Evolutionary conservation across 1,139 yeast species (phyloP).

Genomic region (Diutina neorugosa): DNA sequence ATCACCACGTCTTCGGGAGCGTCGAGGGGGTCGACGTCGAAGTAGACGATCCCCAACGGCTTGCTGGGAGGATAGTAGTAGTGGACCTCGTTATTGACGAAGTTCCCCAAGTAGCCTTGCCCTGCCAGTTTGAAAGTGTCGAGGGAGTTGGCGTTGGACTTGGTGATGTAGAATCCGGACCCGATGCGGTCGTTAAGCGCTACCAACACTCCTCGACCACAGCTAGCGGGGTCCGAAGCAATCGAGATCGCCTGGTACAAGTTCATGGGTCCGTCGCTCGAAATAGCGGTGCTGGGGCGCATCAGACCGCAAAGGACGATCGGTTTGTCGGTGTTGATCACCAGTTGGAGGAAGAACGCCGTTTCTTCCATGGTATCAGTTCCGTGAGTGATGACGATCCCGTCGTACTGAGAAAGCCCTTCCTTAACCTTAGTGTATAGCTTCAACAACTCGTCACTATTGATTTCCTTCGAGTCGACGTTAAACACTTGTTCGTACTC

Average conservation of each 20-base stretch:
- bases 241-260: conserved; percentile 58
- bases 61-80: conserved; percentile 53
- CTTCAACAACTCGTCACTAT: conserved; percentile 24
- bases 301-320: conserved; percentile 60
- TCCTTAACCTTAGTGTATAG: conserved; percentile 30
- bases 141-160: conserved; percentile 55
- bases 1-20: conserved; percentile 34
- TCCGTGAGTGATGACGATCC: conserved; percentile 60
- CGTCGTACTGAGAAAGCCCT: conserved; percentile 36
- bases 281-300: conserved; percentile 61
- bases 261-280: conserved; percentile 67
- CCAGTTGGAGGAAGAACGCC: conserved; percentile 51
- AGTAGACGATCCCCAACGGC: conserved; percentile 39
- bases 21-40: conserved; percentile 16
- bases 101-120: conserved; percentile 60
- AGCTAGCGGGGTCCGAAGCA: conserved; percentile 38
- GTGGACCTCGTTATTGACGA: conserved; percentile 53
- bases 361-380: conserved; percentile 67
- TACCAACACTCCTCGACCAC: conserved; percentile 49
- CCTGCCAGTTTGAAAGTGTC: conserved; percentile 60
- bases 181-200: conserved; percentile 58
- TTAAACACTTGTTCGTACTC: conserved; percentile 57
- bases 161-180: conserved; percentile 58
- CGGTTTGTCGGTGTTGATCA: conserved; percentile 42
- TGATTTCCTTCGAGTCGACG: conserved; percentile 53